Evolutionary conservation across 2,329 filamentous ascomycete species (phyloP).

Genomic region (Didymellaceae sp.): DNA sequence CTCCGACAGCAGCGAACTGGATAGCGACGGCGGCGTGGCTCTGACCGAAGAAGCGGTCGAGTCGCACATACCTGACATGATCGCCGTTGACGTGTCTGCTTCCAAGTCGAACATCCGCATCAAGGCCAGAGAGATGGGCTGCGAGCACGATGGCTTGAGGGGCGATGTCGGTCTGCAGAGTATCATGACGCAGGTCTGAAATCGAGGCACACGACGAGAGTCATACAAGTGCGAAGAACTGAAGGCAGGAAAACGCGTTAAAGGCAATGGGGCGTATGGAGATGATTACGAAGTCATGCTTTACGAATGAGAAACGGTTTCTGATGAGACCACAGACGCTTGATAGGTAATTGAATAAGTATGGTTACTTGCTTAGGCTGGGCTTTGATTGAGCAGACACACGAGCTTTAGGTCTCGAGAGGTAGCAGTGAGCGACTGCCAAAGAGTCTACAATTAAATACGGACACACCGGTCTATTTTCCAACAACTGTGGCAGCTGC

Average conservation of each 20-base stretch:
- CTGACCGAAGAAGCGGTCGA: constrained; percentile 64
- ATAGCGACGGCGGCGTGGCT: constrained; percentile 61
- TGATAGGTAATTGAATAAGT: too few relatives aligned
- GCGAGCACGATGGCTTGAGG: constrained; percentile 11
- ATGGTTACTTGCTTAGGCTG: too few relatives aligned
- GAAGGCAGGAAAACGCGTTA: too few relatives aligned
- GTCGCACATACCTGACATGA: constrained; percentile 50
- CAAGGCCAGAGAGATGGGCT: constrained; percentile 1
- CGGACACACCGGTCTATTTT: too few relatives aligned
- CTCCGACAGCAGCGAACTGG: constrained; percentile 50
- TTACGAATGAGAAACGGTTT: constrained; percentile 1
- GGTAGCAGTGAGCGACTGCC: too few relatives aligned
- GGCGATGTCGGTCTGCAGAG: constrained; percentile 21
- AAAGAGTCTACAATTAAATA: too few relatives aligned
- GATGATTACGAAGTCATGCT: constrained; percentile 9
- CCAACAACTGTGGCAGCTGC: too few relatives aligned
- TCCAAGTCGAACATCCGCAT: constrained; percentile 8
- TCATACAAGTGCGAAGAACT: neutral
- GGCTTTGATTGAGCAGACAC: too few relatives aligned
- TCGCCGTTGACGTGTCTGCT: constrained; percentile 6
- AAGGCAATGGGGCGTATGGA: too few relatives aligned
- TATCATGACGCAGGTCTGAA: constrained; percentile 40
- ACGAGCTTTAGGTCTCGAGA: too few relatives aligned
- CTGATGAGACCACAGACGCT: constrained; percentile 1
- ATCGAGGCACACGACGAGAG: neutral